phyloP scores from a whole-genome alignment of 257 asterid species.

The Pogostemon cablin region DNA sequence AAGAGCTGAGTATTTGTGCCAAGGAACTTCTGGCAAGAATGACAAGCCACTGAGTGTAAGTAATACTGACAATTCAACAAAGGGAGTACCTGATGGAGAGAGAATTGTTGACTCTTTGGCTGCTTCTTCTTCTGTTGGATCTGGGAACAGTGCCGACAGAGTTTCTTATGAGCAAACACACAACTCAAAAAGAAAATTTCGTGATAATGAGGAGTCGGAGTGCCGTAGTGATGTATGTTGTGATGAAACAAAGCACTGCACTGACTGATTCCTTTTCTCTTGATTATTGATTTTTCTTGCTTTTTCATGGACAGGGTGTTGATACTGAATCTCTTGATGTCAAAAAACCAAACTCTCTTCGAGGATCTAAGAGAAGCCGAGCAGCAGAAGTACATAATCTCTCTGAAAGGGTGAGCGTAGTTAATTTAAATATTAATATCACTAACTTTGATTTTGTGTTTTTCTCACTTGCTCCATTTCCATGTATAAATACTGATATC shows the following conservation, averaged over 20 bases:
- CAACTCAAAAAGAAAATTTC: slow-evolving; percentile 60
- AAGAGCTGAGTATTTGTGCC: slow-evolving; percentile 40
- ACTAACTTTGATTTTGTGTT: slow-evolving; percentile 1
- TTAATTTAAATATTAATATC: neutral
- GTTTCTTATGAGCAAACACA: slow-evolving; percentile 67
- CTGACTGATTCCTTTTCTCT: neutral
- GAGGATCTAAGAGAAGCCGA: slow-evolving; percentile 89
- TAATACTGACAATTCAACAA: slow-evolving; percentile 32
- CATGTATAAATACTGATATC: slow-evolving; percentile 26
- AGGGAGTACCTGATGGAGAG: slow-evolving; percentile 50
- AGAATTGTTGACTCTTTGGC: slow-evolving; percentile 57
- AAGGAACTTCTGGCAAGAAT: slow-evolving; percentile 44
- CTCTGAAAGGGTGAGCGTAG: slow-evolving; percentile 86
- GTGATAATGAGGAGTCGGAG: slow-evolving; percentile 69
- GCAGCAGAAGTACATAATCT: slow-evolving; percentile 98
- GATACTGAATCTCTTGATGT: slow-evolving; percentile 69
- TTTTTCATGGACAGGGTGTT: slow-evolving; percentile 59
- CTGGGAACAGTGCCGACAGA: slow-evolving; percentile 77
- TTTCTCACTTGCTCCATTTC: neutral
- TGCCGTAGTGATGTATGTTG: slow-evolving; percentile 77
- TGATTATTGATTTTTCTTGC: neutral
- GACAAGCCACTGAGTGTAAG: slow-evolving; percentile 29
- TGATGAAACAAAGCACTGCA: slow-evolving; percentile 4
- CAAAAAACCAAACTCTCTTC: slow-evolving; percentile 46
- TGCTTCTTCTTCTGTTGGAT: slow-evolving; percentile 91